Evolutionary conservation across 2,329 filamentous ascomycete species (phyloP).

Genomic region (Raffaelea albimanens): DNA sequence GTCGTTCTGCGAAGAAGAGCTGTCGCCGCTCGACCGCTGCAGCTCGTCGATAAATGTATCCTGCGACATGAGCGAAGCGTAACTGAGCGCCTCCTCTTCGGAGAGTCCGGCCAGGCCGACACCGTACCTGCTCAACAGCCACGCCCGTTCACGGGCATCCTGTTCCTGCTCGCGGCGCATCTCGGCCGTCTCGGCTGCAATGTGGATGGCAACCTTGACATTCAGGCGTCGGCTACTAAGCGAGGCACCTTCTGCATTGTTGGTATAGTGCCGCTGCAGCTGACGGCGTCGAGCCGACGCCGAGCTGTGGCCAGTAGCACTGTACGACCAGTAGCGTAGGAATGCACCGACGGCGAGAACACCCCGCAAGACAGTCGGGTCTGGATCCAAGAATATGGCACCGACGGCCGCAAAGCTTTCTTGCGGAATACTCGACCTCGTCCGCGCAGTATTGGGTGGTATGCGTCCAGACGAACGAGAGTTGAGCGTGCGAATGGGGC

Average conservation of each 20-base stretch:
- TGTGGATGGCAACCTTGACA: conserved; percentile 68
- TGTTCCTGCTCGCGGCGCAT: conserved; percentile 63
- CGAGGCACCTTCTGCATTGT: conserved; percentile 41
- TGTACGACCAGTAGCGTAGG: conserved; percentile 89
- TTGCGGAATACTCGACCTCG: conserved; percentile 50
- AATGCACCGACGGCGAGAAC: conserved; percentile 81
- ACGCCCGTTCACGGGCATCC: conserved; percentile 56
- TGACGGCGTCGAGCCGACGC: conserved; percentile 73
- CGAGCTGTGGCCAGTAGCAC: conserved; percentile 61
- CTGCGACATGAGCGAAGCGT: conserved; percentile 57
- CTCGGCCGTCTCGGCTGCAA: conserved; percentile 76
- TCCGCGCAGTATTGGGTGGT: conserved; percentile 56
- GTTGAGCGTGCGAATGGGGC: conserved; percentile 78
- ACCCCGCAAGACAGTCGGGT: conserved; percentile 75
- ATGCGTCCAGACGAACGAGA: conserved; percentile 74
- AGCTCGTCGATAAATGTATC: conserved; percentile 52
- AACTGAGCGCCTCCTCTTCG: conserved; percentile 55
- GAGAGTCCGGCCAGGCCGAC: conserved; percentile 62
- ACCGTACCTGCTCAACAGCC: conserved; percentile 72
- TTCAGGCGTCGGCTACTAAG: conserved; percentile 44
- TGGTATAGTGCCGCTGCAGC: conserved; percentile 64
- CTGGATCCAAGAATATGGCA: conserved; percentile 77
- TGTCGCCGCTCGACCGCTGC: conserved; percentile 27
- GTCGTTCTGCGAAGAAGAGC: conserved; percentile 4
- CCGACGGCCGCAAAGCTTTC: conserved; percentile 74